Evolutionary conservation across 305 asterid genomes (phyloP), one percentile per base, ranked within the genome.

Genomic region (Stenogyne calaminthoides): DNA sequence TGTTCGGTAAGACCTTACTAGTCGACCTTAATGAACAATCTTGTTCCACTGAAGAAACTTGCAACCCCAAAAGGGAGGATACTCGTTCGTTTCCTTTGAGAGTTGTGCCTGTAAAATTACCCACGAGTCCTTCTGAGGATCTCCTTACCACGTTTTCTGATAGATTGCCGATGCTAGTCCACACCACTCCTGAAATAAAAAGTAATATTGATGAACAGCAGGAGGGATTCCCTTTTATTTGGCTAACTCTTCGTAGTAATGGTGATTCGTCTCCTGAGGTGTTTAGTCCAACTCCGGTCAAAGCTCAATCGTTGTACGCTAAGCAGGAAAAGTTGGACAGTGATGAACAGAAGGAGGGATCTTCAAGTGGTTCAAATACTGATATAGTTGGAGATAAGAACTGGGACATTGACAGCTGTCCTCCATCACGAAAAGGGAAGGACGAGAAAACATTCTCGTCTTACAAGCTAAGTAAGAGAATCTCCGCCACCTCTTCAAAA

Each of bases 1-100:
- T 95, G 22, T 95, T 95, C 42, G 98, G 99, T 11, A 85, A 89
- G 91, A 95, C 94, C 0, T 84, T 95, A 16, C 40, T 84, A 64
- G 83, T 92, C 10, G 85, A 88, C 55, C 73, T 84, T 36, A 66
- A 46, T 9, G 83, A 64, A 52, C 71, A 64, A 18, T 74, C 80
- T 64, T 15, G 59, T 73, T 54, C 71, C 3, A 40, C 61, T 49
- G 55, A 60, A 42, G 76, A 39, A 47, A 37, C 63, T 57, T 72
- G 78, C 82, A 73, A 74, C 44, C 49, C 77, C 3, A 76, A 77
- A 67, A 18, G 73, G 7, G 63, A 37, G 9, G 71, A 77, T 54
- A 64, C 64, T 55, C 60, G 77, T 34, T 61, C 49, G n/a, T 64
- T 62, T 77, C 84, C 80, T 59, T 44, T 22, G 76, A 78, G 65